Evolutionary conservation across 495 filamentous ascomycete genomes (phyloP), one percentile per base, ranked within the genome.

Genomic region (Penicillium psychrofluorescens): DNA sequence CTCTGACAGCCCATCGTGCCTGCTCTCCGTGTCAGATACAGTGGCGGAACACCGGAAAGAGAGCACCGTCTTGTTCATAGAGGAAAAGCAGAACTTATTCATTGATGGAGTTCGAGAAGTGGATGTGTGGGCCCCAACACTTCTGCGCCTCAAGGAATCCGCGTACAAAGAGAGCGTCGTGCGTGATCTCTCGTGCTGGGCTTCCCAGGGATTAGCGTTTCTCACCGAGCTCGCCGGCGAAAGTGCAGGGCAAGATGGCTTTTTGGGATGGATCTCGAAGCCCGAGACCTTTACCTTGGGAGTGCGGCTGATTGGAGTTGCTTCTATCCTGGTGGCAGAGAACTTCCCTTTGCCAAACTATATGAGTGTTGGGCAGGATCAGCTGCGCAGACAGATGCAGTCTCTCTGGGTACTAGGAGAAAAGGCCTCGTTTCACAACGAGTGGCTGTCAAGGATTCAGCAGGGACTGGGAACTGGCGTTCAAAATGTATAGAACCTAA

Each of bases 21-120:
- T 63, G 2, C 37, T 49, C 11, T 47, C 76, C 0, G 74, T 85
- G 0, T 61, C 62, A 4, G 51, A 59, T 0, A 62, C 71, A 12
- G 56, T 90, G 11, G 48, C 55, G 0, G 53, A 72, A 15, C 74
- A 77, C 15, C 54, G 75, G 35, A 72, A 75, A 38, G 79, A 83
- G 38, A 81, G 87, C 53, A 81, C 77, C 28, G 74, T 84, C 2
- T 67, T 98, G 0, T 98, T 98, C 54, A 80, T 78, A 11, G 73
- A 85, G 51, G 92, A 98, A 64, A 89, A 92, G 52, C 88, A 91
- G 50, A 98, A 98, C 46, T 69, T 95, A 0, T 96, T 84, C 56
- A 70, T 92, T 39, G 90, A 95, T 53, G 78, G 85, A 38, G 76
- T 87, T 3, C 63, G 75, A 7, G 90, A 95, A 62, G 68, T 78